Percentiles rank a stretch among this genome's conserved stretches.
phyloP scores from a whole-genome alignment of 2,329 filamentous ascomycete species.

The Pseudogymnoascus sp. region DNA sequence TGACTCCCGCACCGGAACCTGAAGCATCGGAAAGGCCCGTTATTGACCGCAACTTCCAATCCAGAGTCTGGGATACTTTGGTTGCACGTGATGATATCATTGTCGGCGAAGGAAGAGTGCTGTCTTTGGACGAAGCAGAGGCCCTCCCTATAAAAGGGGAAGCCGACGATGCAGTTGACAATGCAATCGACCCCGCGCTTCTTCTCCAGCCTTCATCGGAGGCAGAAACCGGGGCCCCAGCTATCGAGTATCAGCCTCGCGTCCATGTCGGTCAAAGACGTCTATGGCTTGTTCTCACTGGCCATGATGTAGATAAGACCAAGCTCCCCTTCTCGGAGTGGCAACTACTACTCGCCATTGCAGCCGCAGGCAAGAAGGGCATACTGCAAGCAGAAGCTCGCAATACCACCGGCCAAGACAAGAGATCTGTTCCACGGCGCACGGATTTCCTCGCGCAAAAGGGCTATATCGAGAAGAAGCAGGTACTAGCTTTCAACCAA shows the following conservation, averaged over 20 bases:
- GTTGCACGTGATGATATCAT: constrained; percentile 7
- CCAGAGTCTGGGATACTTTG: constrained; percentile 3
- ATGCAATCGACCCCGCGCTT: neutral
- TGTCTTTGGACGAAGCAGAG: constrained; percentile 4
- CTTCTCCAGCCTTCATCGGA: neutral
- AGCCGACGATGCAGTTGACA: neutral
- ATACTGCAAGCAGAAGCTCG: constrained; percentile 56
- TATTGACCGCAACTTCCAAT: neutral
- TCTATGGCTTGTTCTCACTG: constrained; percentile 53
- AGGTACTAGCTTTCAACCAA: constrained; percentile 49
- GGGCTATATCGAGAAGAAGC: constrained; percentile 56
- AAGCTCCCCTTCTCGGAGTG: constrained; percentile 52
- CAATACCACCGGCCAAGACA: constrained; percentile 52
- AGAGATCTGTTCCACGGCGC: constrained; percentile 54
- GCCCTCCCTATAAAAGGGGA: neutral
- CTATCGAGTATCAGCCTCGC: constrained; percentile 20
- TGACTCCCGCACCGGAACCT: neutral
- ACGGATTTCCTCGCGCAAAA: constrained; percentile 53
- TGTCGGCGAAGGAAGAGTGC: neutral
- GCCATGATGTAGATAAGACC: constrained; percentile 52
- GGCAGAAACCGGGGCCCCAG: neutral
- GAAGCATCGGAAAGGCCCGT: neutral
- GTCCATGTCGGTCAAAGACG: constrained; percentile 48
- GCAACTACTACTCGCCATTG: constrained; percentile 51
- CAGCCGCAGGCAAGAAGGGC: constrained; percentile 45